Base-by-base conservation (phyloP, 768 basidiomycete species). In the Serendipita sp. region DNA sequence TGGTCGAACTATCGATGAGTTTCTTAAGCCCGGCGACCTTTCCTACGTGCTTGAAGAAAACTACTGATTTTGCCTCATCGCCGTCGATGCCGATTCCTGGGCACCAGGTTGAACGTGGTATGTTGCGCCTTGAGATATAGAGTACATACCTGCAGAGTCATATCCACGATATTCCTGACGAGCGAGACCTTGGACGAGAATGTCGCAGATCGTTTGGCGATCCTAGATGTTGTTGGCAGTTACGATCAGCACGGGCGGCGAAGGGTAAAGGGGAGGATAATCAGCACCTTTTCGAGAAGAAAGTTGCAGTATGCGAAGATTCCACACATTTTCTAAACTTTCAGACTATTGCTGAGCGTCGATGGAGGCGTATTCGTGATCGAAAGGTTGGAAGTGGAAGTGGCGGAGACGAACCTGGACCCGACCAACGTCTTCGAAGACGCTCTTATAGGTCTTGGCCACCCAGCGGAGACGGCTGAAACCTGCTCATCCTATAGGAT, bases 91-190 rank as follows among this genome's bases (percentile, higher is more conserved):
- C 85, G 48, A 92, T 75, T 69, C 90, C 90, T 68, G 48, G 2
- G 31, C 23, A 18, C 29, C n/a, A n/a, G n/a, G 18, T 18, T 50
- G 48, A 31, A 44, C 48, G 15, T 23, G 37, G 36, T 16, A 23
- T 34, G 63, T 60, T 23, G 44, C 34, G 27, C 34, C 34, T 63
- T 29, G 40, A 44, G 29, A 29, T 2, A 34, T 33, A 27, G 60
- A 40, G 55, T 23, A 53, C 66, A 43, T 55, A 76, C 77, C 77
- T 23, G 95, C 96, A 68, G 89, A 92, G 73, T 99, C 96, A 72
- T 99, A 99, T 44, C 96, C 96, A 72, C 96, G 88, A 75, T 99
- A 99, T 74, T 99, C 96, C 69, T 97, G 85, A 66, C 96, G 86
- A 63, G 89, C 85, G 66, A 99, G 87, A 67, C 94, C 96, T 64